These are phyloP conservation scores for Sanghuangporus weigelae DNA, from an alignment of 1,284 basidiomycete species.

Conservation along the genomic window DNA sequence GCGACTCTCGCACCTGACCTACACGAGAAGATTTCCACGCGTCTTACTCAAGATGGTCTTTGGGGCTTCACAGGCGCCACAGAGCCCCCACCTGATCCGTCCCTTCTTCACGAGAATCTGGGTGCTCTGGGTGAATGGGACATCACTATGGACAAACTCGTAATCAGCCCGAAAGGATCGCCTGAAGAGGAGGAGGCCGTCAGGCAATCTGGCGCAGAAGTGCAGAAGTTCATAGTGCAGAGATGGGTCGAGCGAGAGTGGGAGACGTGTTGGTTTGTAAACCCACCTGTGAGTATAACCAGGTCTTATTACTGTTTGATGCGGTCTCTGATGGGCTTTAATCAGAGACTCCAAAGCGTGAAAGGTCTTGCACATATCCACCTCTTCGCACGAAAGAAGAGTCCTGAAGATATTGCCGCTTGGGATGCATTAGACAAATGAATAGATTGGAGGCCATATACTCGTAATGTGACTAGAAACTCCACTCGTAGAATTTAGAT, in stretches of 20 bases:
- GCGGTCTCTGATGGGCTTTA: neutral
- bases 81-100: conserved; percentile 55
- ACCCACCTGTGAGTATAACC: conserved; percentile 59
- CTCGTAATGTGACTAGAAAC: neutral
- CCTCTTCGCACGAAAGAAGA: conserved; percentile 64
- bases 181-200: conserved; percentile 51
- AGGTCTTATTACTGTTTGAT: conserved; percentile 1
- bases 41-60: conserved; percentile 63
- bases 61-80: conserved; percentile 70
- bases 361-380: conserved; percentile 75
- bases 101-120: conserved; percentile 49
- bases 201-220: conserved; percentile 46
- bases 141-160: conserved; percentile 53
- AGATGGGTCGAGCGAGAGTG: conserved; percentile 64
- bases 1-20: conserved; percentile 20
- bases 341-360: conserved; percentile 71
- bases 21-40: conserved; percentile 20
- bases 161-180: conserved; percentile 42
- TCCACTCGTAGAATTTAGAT: neutral
- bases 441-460: neutral
- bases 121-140: conserved; percentile 65
- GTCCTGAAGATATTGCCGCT: neutral
- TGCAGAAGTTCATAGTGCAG: conserved; percentile 53
- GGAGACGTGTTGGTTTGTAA: conserved; percentile 86
- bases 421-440: conserved; percentile 2